phyloP scores from a whole-genome alignment of 2,329 filamentous ascomycete species.

The Stemphylium lycopersici region DNA sequence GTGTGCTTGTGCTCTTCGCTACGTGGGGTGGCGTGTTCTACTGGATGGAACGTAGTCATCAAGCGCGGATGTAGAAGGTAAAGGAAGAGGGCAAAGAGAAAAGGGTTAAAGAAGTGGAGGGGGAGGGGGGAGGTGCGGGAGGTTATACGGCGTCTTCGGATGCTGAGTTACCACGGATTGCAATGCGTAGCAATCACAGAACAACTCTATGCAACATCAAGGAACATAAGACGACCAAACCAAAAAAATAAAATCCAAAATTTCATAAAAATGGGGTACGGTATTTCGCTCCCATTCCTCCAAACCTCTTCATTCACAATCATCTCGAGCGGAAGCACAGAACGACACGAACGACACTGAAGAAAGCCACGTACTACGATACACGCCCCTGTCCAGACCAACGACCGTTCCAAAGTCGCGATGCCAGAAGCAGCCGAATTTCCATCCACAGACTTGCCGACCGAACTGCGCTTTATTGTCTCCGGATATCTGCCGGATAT shows the following conservation, averaged over 20 bases:
- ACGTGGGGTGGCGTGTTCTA: no score
- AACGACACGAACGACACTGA: not conserved
- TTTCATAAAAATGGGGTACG: not conserved
- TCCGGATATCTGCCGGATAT: not conserved
- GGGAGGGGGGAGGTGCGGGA: no score
- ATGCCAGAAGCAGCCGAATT: not conserved
- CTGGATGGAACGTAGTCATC: no score
- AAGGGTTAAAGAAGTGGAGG: no score
- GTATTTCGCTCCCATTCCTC: not conserved
- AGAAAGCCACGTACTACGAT: not conserved
- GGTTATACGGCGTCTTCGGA: no score
- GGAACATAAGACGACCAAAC: not conserved
- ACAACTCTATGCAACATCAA: not conserved
- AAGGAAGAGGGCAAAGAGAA: no score
- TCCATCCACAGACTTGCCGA: not conserved
- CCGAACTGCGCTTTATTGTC: constrained; percentile 1
- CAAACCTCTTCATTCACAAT: not conserved
- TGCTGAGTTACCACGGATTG: not conserved
- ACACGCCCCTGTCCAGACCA: not conserved
- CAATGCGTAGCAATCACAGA: not conserved
- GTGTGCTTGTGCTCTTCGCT: no score
- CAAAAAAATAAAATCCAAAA: not conserved
- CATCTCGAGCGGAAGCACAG: not conserved
- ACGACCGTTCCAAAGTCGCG: not conserved
- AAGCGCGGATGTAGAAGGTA: no score